Conservation (phyloP, 2,329 filamentous ascomycete species). For the Colletotrichum falcatum region DNA sequence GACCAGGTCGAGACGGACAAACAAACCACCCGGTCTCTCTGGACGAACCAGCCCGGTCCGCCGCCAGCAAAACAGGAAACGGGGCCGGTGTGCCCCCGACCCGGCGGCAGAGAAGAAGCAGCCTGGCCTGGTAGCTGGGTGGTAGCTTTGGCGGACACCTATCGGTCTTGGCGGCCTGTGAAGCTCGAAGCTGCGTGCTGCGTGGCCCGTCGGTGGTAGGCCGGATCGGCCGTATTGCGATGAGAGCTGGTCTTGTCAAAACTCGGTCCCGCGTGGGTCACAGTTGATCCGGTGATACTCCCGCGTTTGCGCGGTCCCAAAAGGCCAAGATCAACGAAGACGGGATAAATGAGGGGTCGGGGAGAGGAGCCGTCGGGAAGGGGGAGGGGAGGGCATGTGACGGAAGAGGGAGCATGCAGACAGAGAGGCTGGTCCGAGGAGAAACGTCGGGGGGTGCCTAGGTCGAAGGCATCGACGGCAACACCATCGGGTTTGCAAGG, state of each 20-base stretch:
- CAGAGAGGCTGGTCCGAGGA: slow-evolving; percentile 34
- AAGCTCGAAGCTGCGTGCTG: background rate
- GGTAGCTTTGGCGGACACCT: background rate
- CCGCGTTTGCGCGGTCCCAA: background rate
- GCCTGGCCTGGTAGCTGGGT: no score
- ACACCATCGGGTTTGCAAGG: slow-evolving; percentile 33
- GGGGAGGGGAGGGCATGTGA: background rate
- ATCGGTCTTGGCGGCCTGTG: background rate
- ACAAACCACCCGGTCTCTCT: background rate
- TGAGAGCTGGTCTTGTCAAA: background rate
- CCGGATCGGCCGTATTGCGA: background rate
- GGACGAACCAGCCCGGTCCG: background rate
- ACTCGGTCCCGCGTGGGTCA: background rate
- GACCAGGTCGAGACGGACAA: slow-evolving; percentile 2
- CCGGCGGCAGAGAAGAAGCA: background rate
- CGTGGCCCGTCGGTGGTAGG: background rate
- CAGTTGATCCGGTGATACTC: background rate
- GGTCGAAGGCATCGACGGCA: slow-evolving; percentile 4
- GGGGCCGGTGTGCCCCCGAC: background rate
- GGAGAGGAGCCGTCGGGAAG: background rate
- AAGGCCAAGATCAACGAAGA: background rate
- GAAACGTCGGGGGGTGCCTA: slow-evolving; percentile 29
- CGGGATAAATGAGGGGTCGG: background rate
- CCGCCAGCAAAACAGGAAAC: no score
- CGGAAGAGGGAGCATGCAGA: background rate